Evolutionary conservation across 2,329 filamentous ascomycete genomes (phyloP), one percentile per base, ranked within the genome.

Genomic region (Fusarium staphyleae): DNA sequence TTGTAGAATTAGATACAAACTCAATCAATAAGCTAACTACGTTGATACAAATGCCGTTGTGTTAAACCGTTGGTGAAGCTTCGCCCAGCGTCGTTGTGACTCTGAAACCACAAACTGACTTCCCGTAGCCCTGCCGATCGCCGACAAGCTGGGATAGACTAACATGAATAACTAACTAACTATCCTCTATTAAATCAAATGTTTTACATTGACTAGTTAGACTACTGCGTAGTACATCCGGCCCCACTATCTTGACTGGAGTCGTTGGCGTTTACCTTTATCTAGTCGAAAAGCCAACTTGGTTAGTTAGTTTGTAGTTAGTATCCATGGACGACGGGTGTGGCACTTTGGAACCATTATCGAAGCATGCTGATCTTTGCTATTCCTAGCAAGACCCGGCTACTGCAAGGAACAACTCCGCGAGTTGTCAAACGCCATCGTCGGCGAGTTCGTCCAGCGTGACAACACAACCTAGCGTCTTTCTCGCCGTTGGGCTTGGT

Each of bases 221-320:
- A n/a, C n/a, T 2, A 18, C 40, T 26, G 13, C 18, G n/a, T 24
- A 19, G 3, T 30, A 7, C 11, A 30, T 3, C n/a, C n/a, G 28
- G 28, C 7, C 13, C 24, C 40, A 37, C 26, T 24, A 14, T 12
- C 14, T 4, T 18, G 18, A 14, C 26, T 7, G 22, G 32, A 19
- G 39, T 52, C 19, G 5, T 12, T 54, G 52, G 57, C 43, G 57
- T 49, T 48, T 57, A 19, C 18, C 26, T 61, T 44, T 36, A 13
- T 7, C 29, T 44, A 30, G 56, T 12, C 12, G 9, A 54, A 50
- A 57, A n/a, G n/a, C n/a, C n/a, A n/a, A n/a, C n/a, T n/a, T n/a
- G n/a, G n/a, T n/a, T n/a, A n/a, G n/a, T n/a, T n/a, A n/a, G n/a
- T n/a, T n/a, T n/a, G n/a, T n/a, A n/a, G 35, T 11, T 13, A 36